Conservation (phyloP, 768 basidiomycete species). For the Leccinum incarnatum region DNA sequence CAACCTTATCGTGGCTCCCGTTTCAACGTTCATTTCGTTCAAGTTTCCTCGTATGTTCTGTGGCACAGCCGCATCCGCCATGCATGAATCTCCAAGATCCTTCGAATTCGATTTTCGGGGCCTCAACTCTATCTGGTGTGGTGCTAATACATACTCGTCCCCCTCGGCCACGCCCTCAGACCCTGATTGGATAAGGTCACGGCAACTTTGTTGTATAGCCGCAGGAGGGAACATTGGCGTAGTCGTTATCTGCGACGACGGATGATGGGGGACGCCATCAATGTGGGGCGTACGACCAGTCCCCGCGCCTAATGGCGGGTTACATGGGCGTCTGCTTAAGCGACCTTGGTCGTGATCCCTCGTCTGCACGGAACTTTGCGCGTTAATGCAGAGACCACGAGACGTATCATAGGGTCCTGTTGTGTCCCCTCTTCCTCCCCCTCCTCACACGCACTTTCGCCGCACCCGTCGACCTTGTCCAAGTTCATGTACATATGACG, state of each 20-base stretch:
- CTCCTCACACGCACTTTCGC: neutral
- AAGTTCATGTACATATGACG: neutral
- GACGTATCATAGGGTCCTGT: neutral
- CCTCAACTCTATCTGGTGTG: slow-evolving; percentile 3
- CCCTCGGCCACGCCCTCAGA: slow-evolving; percentile 5
- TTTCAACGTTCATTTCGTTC: neutral
- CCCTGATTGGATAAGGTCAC: slow-evolving; percentile 4
- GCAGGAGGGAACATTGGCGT: neutral
- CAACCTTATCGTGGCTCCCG: neutral
- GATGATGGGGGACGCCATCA: neutral
- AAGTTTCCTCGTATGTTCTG: neutral
- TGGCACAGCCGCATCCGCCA: neutral
- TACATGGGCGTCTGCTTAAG: neutral
- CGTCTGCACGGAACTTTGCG: neutral
- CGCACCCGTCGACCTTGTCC: neutral
- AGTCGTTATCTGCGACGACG: neutral
- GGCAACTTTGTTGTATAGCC: slow-evolving; percentile 1
- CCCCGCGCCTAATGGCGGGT: neutral
- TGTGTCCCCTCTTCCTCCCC: neutral
- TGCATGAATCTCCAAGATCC: neutral
- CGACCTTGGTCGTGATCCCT: neutral
- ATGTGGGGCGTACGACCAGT: too few species aligned
- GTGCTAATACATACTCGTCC: neutral
- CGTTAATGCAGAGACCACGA: neutral
- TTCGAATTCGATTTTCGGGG: neutral